These are phyloP conservation scores for Fusarium sororula DNA, from an alignment of 2,329 filamentous ascomycete species.

Conservation along the genomic window DNA sequence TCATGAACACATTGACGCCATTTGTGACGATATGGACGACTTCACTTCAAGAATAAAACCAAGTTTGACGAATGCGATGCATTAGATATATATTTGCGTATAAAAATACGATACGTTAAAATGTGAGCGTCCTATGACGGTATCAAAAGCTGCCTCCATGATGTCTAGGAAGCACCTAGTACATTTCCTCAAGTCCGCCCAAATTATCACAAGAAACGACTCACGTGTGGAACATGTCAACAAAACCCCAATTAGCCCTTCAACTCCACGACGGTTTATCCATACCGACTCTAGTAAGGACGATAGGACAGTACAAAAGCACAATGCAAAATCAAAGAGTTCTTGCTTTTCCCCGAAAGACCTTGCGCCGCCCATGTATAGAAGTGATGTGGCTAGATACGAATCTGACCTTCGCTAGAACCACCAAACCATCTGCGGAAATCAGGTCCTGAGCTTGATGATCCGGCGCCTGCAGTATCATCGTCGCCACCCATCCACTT, in stretches of 20 bases:
- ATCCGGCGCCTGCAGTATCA: constrained; percentile 41
- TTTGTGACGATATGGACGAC: constrained; percentile 20
- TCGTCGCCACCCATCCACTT: constrained; percentile 79
- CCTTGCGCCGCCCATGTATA: constrained; percentile 10
- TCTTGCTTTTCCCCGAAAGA: constrained; percentile 16
- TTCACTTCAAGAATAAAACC: constrained; percentile 12
- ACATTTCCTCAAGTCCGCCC: background rate
- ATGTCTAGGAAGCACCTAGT: background rate
- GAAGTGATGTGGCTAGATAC: constrained; percentile 29
- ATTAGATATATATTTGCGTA: constrained; percentile 9
- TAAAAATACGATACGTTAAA: constrained; percentile 11
- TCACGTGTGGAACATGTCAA: constrained; percentile 8
- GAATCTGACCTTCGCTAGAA: constrained; percentile 47
- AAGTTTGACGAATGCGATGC: constrained; percentile 5
- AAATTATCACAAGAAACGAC: background rate
- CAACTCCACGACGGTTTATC: constrained; percentile 34
- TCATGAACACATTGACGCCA: constrained; percentile 23
- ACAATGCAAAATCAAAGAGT: constrained; percentile 18
- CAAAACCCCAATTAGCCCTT: background rate
- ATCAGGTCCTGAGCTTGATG: constrained; percentile 46
- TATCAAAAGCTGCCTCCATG: background rate
- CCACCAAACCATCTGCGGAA: constrained; percentile 68
- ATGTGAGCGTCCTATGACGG: constrained; percentile 3
- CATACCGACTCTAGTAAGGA: constrained; percentile 11
- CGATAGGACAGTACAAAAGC: constrained; percentile 10